Evolutionary conservation across 345 rosid genomes (phyloP).

Genomic region (Physaria fendleri): DNA sequence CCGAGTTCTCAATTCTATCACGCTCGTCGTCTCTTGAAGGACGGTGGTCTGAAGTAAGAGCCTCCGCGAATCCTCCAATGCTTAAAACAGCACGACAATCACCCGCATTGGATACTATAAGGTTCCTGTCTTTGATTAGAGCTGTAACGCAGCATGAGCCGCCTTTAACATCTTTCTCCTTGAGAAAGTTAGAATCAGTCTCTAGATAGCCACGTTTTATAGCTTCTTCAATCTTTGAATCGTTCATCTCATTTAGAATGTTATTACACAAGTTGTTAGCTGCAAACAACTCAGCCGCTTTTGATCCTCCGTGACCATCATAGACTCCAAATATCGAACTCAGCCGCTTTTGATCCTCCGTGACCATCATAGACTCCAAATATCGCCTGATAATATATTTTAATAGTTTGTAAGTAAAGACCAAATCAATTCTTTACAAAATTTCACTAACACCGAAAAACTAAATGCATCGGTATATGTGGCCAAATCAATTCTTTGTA

Average conservation of each 20-base stretch:
- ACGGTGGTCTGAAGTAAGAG: slow-evolving; percentile 77
- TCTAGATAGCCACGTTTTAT: slow-evolving; percentile 59
- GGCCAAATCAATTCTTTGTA: too few relatives aligned
- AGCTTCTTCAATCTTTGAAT: slow-evolving; percentile 38
- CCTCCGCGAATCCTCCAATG: slow-evolving; percentile 59
- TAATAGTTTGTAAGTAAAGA: background rate
- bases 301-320: slow-evolving; percentile 86
- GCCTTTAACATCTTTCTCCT: slow-evolving; percentile 44
- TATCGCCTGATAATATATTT: slow-evolving; percentile 41
- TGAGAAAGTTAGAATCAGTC: slow-evolving; percentile 67
- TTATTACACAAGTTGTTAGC: slow-evolving; percentile 59
- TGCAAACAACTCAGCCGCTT: slow-evolving; percentile 76
- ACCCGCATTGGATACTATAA: slow-evolving; percentile 67
- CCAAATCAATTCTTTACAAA: too few relatives aligned
- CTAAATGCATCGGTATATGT: too few relatives aligned
- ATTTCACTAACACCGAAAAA: too few relatives aligned
- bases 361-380: slow-evolving; percentile 90
- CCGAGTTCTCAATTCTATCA: slow-evolving; percentile 51
- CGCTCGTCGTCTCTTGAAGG: slow-evolving; percentile 75
- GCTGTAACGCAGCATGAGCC: slow-evolving; percentile 92
- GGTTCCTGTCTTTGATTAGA: slow-evolving; percentile 49
- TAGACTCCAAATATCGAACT: slow-evolving; percentile 75
- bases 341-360: slow-evolving; percentile 77
- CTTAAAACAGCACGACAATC: slow-evolving; percentile 94
- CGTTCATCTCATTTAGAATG: slow-evolving; percentile 42